These are phyloP conservation scores for Fomitopsis palustris DNA, from an alignment of 1,284 basidiomycete species.

Conservation along the genomic window DNA sequence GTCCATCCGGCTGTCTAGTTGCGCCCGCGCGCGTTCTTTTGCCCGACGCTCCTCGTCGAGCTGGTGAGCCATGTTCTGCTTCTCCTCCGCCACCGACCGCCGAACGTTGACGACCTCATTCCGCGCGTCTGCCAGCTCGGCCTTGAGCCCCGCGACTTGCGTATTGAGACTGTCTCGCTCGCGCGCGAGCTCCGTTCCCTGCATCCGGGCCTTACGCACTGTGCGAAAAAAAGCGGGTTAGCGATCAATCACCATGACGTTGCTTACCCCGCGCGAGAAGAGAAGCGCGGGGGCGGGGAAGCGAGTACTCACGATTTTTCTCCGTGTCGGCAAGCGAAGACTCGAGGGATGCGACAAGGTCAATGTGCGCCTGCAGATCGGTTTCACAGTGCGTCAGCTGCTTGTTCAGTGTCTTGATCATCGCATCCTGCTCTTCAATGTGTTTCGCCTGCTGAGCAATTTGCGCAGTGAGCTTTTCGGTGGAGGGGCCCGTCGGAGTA, in stretches of 20 bases:
- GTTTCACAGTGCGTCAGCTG: constrained; percentile 88
- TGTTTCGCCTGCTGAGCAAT: constrained; percentile 74
- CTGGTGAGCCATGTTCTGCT: constrained; percentile 75
- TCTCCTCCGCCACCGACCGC: constrained; percentile 78
- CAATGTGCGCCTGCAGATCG: constrained; percentile 89
- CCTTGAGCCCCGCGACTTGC: constrained; percentile 63
- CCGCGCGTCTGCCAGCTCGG: constrained; percentile 71
- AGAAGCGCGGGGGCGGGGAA: background rate
- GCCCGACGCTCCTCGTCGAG: constrained; percentile 80
- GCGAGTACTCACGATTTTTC: constrained; percentile 72
- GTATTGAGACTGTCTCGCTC: constrained; percentile 73
- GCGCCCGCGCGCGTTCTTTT: constrained; percentile 79
- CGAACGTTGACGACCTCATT: constrained; percentile 76
- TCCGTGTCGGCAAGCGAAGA: constrained; percentile 84
- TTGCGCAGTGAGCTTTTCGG: constrained; percentile 54
- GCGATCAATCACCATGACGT: constrained; percentile 16
- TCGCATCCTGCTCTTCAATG: constrained; percentile 80
- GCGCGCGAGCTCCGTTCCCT: constrained; percentile 80
- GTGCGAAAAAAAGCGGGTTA: constrained; percentile 6
- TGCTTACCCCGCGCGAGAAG: constrained; percentile 11
- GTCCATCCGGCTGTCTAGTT: constrained; percentile 82
- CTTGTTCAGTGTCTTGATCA: constrained; percentile 92
- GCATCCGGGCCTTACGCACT: constrained; percentile 90
- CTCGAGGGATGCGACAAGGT: constrained; percentile 81
- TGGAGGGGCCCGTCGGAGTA: constrained; percentile 31